phyloP scores from a whole-genome alignment of 352 stramenopile species.

The Phytophthora megakarya region DNA sequence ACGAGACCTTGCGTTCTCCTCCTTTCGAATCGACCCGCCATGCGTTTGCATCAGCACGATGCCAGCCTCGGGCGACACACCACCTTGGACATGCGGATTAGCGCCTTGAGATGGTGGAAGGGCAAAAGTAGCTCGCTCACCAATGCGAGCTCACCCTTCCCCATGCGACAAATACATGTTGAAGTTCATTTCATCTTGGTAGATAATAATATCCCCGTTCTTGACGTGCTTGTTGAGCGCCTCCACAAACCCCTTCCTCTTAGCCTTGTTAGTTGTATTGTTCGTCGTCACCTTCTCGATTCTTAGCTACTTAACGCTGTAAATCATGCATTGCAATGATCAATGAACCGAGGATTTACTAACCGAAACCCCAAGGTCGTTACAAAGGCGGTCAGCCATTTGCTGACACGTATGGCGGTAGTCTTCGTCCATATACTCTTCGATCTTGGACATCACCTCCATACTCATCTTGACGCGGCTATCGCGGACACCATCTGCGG shows the following conservation, averaged over 20 bases:
- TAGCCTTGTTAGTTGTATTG: slow-evolving; percentile 25
- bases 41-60: too few relatives aligned
- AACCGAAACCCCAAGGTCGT: not conserved
- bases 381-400: not conserved
- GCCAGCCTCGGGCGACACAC: too few relatives aligned
- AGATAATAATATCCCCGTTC: slow-evolving; percentile 27
- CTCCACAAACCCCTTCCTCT: slow-evolving; percentile 17
- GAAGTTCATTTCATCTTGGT: slow-evolving; percentile 26
- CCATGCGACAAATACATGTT: too few relatives aligned
- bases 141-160: too few relatives aligned
- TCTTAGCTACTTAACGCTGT: slow-evolving; percentile 23
- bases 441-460: not conserved
- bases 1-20: too few relatives aligned
- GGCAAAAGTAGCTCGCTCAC: too few relatives aligned
- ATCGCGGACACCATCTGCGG: not conserved
- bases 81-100: too few relatives aligned
- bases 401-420: too few relatives aligned
- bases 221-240: slow-evolving; percentile 16
- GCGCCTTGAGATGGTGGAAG: too few relatives aligned
- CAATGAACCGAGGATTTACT: slow-evolving; percentile 14
- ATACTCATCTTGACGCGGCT: slow-evolving; percentile 5
- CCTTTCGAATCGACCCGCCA: too few relatives aligned
- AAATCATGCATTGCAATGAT: slow-evolving; percentile 23
- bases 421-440: slow-evolving; percentile 2
- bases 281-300: slow-evolving; percentile 35